Evolutionary conservation across 768 basidiomycete species (phyloP).

Genomic region (Albatrellus ellisii): DNA sequence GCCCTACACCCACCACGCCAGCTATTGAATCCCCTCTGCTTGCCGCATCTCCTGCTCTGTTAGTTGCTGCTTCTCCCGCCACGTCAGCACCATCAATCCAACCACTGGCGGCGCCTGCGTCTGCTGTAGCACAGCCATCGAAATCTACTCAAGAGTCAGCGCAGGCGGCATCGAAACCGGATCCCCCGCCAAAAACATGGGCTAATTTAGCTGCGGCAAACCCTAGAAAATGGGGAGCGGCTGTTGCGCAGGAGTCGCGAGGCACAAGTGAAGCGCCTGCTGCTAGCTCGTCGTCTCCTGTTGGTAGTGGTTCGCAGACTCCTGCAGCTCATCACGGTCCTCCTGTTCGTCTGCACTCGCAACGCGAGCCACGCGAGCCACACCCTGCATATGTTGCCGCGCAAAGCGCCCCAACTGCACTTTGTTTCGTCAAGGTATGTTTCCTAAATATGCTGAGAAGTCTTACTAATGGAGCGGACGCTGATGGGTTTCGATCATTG

Average conservation of each 20-base stretch:
- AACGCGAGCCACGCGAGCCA: conserved; percentile 23
- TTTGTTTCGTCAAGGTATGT: conserved; percentile 87
- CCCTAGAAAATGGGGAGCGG: conserved; percentile 72
- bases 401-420: conserved; percentile 47
- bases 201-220: conserved; percentile 83
- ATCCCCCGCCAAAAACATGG: conserved; percentile 91
- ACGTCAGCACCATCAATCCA: conserved; percentile 15
- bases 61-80: conserved; percentile 19
- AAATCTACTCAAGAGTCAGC: conserved; percentile 28
- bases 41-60: conserved; percentile 17
- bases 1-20: conserved; percentile 15
- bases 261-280: conserved; percentile 57
- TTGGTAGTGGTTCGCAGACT: conserved; percentile 25
- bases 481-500: conserved; percentile 4
- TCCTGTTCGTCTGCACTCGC: conserved; percentile 23
- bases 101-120: conserved; percentile 19
- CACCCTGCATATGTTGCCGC: conserved; percentile 45
- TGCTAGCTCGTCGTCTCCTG: conserved; percentile 28
- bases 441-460: background rate
- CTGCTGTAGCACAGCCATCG: conserved; percentile 19
- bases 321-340: conserved; percentile 21
- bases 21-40: conserved; percentile 16
- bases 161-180: conserved; percentile 29
- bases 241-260: conserved; percentile 65
- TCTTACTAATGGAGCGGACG: background rate